These are phyloP conservation scores for Stagonosporopsis cucurbitacearum DNA, from an alignment of 2,329 filamentous ascomycete species.

Conservation along the genomic window DNA sequence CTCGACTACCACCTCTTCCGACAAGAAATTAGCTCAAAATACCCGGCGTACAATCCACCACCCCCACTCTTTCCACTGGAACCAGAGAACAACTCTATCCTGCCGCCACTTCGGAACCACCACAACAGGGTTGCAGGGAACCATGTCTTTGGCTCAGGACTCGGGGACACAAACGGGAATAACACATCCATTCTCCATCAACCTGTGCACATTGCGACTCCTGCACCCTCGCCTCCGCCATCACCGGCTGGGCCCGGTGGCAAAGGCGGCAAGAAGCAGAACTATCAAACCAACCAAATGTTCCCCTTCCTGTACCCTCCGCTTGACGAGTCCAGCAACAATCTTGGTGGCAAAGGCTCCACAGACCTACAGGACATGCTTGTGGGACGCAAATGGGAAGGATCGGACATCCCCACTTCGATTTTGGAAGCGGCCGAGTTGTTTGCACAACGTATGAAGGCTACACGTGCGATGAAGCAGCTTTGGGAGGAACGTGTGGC, in stretches of 20 bases:
- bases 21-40: conserved; percentile 97
- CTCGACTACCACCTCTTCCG: conserved; percentile 96
- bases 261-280: conserved; percentile 97
- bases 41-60: conserved; percentile 93
- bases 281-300: conserved; percentile 98
- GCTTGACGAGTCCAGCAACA: conserved; percentile 85
- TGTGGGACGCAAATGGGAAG: conserved; percentile 87
- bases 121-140: conserved; percentile 60
- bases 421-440: conserved; percentile 94
- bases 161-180: conserved; percentile 55
- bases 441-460: conserved; percentile 87
- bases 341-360: conserved; percentile 84
- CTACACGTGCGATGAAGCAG: conserved; percentile 89
- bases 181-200: conserved; percentile 84
- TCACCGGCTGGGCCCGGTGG: conserved; percentile 83
- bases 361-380: conserved; percentile 80
- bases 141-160: conserved; percentile 59
- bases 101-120: conserved; percentile 83
- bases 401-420: conserved; percentile 90
- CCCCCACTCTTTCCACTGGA: conserved; percentile 83
- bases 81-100: conserved; percentile 85
- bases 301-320: conserved; percentile 98
- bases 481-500: conserved; percentile 92
- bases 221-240: conserved; percentile 91
- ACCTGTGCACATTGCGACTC: conserved; percentile 97